Evolutionary conservation across 495 filamentous ascomycete species (phyloP), one percentile per base, ranked within the genome.

Genomic region (Talaromyces proteolyticus): DNA sequence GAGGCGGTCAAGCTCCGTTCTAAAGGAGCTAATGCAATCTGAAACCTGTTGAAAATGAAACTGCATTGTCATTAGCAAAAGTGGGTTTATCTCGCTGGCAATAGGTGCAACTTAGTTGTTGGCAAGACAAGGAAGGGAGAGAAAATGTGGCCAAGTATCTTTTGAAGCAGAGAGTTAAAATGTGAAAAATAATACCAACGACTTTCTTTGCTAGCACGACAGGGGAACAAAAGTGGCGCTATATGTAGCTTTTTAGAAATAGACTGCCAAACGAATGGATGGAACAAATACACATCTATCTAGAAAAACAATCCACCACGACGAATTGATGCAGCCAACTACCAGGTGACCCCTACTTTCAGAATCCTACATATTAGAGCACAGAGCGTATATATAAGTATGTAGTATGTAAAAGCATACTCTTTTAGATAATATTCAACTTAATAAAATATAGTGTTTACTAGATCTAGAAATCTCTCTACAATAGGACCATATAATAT

Each of bases 1-100:
- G 61, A 59, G 0, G 52, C 58, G 36, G 47, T 60, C 34, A 57
- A 54, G 48, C 58, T 62, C 29, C n/a, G n/a, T n/a, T n/a, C n/a
- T n/a, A n/a, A n/a, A n/a, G n/a, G n/a, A n/a, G n/a, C n/a, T n/a
- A n/a, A n/a, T n/a, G n/a, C n/a, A n/a, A n/a, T n/a, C n/a, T n/a
- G n/a, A n/a, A n/a, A n/a, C n/a, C 49, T 64, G 37, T 20, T 60
- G 29, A 54, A 58, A 42, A 61, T 16, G 42, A 14, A 7, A 44
- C 42, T 17, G 23, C 42, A 24, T 11, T 44, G 19, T 44, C 42
- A 23, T 23, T 25, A 24, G 42, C 42, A 25, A 44, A 21, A 23
- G 25, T 6, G 12, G 25, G 25, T 29, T 12, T 29, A 6, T 29
- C 25, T 29, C 25, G 25, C 25, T 29, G 25, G 25, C 5, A 29